These are phyloP conservation scores for Bruguiera parviflora DNA, from an alignment of 345 rosid genomes.

Conservation along the genomic window DNA sequence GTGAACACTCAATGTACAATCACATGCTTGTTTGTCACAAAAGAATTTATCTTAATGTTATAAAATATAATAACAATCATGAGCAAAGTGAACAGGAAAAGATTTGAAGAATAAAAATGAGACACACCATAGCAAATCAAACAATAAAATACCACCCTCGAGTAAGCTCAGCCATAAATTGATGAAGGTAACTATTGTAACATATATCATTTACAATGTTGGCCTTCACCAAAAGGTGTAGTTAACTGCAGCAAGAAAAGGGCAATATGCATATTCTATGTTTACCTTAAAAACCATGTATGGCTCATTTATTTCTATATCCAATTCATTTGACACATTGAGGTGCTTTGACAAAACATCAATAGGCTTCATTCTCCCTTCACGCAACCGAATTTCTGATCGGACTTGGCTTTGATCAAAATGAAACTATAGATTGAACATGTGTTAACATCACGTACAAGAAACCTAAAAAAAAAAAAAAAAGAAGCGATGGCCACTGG, in stretches of 20 bases:
- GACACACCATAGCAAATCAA: not conserved
- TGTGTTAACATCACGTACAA: slow-evolving; percentile 13
- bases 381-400: slow-evolving; percentile 77
- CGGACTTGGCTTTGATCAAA: slow-evolving; percentile 96
- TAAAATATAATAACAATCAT: not conserved
- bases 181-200: not conserved
- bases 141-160: not conserved
- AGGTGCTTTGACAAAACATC: slow-evolving; percentile 82
- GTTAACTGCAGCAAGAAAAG: not conserved
- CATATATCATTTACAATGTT: not conserved
- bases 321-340: slow-evolving; percentile 75
- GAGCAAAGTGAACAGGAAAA: not conserved
- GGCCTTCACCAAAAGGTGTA: not conserved
- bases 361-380: slow-evolving; percentile 86
- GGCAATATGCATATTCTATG: not conserved
- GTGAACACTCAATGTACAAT: not conserved
- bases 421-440: slow-evolving; percentile 65
- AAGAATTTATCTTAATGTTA: not conserved
- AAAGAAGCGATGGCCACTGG: not conserved
- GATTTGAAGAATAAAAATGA: not conserved
- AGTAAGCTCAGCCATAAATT: not conserved
- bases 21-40: not conserved
- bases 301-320: slow-evolving; percentile 77
- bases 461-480: not conserved
- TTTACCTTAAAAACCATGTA: slow-evolving; percentile 87